phyloP scores from a whole-genome alignment of 2,329 filamentous ascomycete genomes.

The Coleophoma eucalyptorum region DNA sequence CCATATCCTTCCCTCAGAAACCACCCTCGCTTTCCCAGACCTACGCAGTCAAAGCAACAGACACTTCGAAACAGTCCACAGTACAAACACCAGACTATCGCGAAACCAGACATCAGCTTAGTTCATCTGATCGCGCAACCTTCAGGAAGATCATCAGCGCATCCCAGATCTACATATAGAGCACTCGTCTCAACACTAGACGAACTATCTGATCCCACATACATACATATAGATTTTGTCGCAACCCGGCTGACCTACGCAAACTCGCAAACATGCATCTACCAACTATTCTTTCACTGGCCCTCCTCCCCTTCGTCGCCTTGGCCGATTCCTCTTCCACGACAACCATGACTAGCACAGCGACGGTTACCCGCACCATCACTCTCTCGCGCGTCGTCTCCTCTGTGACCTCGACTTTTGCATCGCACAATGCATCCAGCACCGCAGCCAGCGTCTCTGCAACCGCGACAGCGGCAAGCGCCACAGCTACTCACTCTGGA shows the following conservation, averaged over 20 bases:
- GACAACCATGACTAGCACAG: constrained; percentile 43
- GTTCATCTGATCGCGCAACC: not conserved
- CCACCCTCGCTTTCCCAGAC: constrained; percentile 3
- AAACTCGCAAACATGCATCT: constrained; percentile 35
- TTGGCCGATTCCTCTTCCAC: constrained; percentile 32
- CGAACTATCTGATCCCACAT: not conserved
- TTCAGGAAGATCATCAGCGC: not conserved
- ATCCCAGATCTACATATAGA: not conserved
- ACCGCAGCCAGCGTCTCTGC: constrained; percentile 26
- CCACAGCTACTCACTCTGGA: constrained; percentile 29
- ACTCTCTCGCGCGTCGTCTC: constrained; percentile 42
- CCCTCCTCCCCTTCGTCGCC: constrained; percentile 50
- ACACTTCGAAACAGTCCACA: not conserved
- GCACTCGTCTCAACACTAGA: not conserved
- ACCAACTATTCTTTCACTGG: constrained; percentile 40
- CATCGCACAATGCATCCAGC: constrained; percentile 26
- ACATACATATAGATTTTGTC: not conserved
- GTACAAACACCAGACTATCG: not conserved
- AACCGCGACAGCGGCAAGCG: constrained; percentile 28
- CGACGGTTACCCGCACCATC: constrained; percentile 46
- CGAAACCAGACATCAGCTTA: not conserved
- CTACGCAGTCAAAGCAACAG: not conserved
- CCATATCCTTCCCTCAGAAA: not conserved
- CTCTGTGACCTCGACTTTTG: constrained; percentile 32
- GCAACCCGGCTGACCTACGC: not conserved